phyloP scores from a whole-genome alignment of 805 yeast genomes.

The Pichia phayaonensis region DNA sequence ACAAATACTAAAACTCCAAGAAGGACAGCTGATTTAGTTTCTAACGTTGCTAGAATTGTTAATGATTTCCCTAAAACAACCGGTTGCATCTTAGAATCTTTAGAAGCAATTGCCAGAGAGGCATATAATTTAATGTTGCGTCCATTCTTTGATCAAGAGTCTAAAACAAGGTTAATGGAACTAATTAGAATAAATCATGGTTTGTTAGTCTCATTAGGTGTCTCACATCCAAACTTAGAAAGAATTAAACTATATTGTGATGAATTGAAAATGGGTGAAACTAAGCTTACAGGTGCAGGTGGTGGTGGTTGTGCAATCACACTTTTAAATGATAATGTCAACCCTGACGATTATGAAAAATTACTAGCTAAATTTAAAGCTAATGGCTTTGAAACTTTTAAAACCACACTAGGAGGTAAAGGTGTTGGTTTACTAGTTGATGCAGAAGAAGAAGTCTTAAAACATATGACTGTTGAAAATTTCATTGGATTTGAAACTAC shows the following conservation, averaged over 20 bases:
- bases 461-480: constrained; percentile 24
- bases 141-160: constrained; percentile 38
- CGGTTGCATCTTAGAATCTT: constrained; percentile 59
- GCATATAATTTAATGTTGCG: constrained; percentile 60
- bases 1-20: constrained; percentile 87
- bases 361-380: constrained; percentile 31
- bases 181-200: constrained; percentile 84
- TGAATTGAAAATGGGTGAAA: constrained; percentile 61
- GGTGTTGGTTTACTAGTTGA: constrained; percentile 60
- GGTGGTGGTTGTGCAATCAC: constrained; percentile 99
- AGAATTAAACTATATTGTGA: constrained; percentile 61
- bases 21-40: constrained; percentile 77
- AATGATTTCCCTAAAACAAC: constrained; percentile 47
- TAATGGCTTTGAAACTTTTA: constrained; percentile 64
- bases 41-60: constrained; percentile 55
- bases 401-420: constrained; percentile 79
- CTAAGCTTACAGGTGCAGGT: constrained; percentile 97
- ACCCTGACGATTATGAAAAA: constrained; percentile 26
- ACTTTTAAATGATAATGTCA: constrained; percentile 44
- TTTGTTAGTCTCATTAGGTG: constrained; percentile 75
- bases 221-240: constrained; percentile 89
- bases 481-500: constrained; percentile 36
- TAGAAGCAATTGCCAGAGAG: constrained; percentile 64
- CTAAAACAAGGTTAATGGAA: constrained; percentile 42
- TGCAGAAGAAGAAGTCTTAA: constrained; percentile 5